Evolutionary conservation across 495 filamentous ascomycete genomes (phyloP), one percentile per base, ranked within the genome.

Genomic region (Paragyromitra xinjiangensis): DNA sequence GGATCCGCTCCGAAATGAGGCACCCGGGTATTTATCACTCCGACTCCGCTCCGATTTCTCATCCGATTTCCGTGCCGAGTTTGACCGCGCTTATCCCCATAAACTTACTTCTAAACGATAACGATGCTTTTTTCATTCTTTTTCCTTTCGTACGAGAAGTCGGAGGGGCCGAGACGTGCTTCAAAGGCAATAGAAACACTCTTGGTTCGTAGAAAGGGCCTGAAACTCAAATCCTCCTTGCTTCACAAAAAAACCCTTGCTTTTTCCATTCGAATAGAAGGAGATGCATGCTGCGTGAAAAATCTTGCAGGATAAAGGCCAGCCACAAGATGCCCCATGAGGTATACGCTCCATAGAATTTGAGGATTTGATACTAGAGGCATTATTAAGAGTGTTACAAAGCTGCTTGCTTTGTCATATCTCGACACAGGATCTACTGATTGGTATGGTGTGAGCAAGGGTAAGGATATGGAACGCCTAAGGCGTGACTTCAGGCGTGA

Each of bases 31-130:
- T 63, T 59, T 44, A 59, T 79, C 75, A 73, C 37, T 44, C 75
- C 75, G 77, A 78, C 76, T 78, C 77, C 65, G 71, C 77, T 59
- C 61, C 61, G 65, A 77, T 72, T 77, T 73, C 68, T 72, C 73
- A 77, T 66, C 73, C 73, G 59, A 58, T 55, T 39, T 78, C 77
- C 61, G 66, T 53, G 24, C 67, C 75, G 44, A 67, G 56, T 73
- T 62, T 45, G 34, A 29, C 64, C 53, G 40, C 22, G 39, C 48
- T 65, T 73, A 53, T 53, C 19, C 55, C 22, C 6, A 48, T 50
- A 24, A 22, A 16, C 16, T 34, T 34, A 34, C 26, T 71, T 53
- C 45, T 40, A 39, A n/a, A 40, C 37, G 64, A 42, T 58, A 37
- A n/a, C 40, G 29, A 24, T 69, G 42, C 53, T 66, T 56, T 34